Evolutionary conservation across 2,329 filamentous ascomycete genomes (phyloP).

Genomic region (Sclerotinia minor): DNA sequence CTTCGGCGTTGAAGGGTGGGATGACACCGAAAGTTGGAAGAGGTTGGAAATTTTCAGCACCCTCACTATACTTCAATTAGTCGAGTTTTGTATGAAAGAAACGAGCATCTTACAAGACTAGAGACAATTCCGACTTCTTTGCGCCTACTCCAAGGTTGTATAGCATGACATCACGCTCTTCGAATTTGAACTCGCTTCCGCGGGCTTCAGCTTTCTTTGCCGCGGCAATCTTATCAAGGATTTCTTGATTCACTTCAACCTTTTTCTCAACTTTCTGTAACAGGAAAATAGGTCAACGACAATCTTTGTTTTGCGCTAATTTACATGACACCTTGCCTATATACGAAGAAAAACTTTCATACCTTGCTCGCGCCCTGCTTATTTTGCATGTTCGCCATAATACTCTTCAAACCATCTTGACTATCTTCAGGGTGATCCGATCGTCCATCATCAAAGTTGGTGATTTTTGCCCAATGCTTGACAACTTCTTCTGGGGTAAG

Average conservation of each 20-base stretch:
- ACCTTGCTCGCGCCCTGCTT: constrained; percentile 60
- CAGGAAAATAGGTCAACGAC: constrained; percentile 34
- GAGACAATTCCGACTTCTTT: constrained; percentile 81
- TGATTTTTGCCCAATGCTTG: constrained; percentile 74
- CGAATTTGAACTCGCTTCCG: constrained; percentile 77
- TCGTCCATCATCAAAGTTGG: constrained; percentile 83
- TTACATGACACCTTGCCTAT: constrained; percentile 27
- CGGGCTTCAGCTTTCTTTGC: constrained; percentile 70
- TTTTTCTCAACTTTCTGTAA: constrained; percentile 40
- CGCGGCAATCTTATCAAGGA: constrained; percentile 72
- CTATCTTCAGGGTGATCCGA: constrained; percentile 82
- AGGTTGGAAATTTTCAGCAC: constrained; percentile 86
- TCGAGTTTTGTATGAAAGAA: background rate
- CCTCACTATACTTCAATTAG: constrained; percentile 55
- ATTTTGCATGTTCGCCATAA: constrained; percentile 83
- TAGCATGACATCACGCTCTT: constrained; percentile 84
- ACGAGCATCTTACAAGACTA: constrained; percentile 65
- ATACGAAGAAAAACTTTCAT: constrained; percentile 47
- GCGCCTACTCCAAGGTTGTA: constrained; percentile 96
- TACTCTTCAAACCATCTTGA: constrained; percentile 74
- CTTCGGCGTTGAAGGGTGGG: constrained; percentile 82
- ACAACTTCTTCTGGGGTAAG: constrained; percentile 83
- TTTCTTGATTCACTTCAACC: constrained; percentile 55
- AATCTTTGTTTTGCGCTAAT: constrained; percentile 34
- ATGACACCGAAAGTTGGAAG: constrained; percentile 95